A percentile compares a stretch with the other conserved stretches of the same genome.
Conservation (phyloP, 1,139 yeast genomes). For the Geotrichum cucujoidarum region DNA sequence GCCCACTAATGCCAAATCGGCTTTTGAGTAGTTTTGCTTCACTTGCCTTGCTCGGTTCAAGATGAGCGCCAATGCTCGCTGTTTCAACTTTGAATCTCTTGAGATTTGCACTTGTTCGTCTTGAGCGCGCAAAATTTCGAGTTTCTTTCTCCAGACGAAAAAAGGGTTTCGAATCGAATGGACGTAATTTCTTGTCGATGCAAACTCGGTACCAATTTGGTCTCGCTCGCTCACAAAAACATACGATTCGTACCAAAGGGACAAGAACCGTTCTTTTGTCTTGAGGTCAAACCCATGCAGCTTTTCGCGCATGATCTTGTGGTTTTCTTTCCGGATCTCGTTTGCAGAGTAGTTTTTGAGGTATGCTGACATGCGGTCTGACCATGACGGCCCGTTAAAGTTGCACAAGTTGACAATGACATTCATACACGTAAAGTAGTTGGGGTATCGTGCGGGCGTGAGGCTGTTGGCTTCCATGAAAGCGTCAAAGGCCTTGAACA, state of each 20-base stretch:
- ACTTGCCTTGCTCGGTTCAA: background rate
- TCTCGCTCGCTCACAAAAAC: conserved; percentile 5
- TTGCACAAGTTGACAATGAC: conserved; percentile 15
- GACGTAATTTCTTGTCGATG: conserved; percentile 3
- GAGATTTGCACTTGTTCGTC: background rate
- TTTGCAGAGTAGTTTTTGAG: conserved; percentile 8
- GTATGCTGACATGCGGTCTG: conserved; percentile 9
- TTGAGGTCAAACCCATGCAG: conserved; percentile 15
- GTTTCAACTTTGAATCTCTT: background rate
- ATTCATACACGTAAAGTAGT: conserved; percentile 14
- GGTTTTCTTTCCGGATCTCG: conserved; percentile 11
- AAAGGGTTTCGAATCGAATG: background rate
- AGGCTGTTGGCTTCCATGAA: conserved; percentile 25
- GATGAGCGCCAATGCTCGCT: background rate
- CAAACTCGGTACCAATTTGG: conserved; percentile 6
- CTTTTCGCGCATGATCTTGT: conserved; percentile 11
- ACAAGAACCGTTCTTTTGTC: conserved; percentile 17
- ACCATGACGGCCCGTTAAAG: conserved; percentile 9
- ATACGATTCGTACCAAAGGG: conserved; percentile 19
- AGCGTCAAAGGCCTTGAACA: conserved; percentile 26
- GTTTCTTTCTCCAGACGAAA: conserved; percentile 2
- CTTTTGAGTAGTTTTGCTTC: background rate
- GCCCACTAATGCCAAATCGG: background rate
- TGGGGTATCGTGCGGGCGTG: conserved; percentile 12
- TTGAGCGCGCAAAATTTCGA: background rate